Percentiles rank a stretch among this genome's conserved stretches.
Conservation (phyloP, 2,329 filamentous ascomycete species). For the Botrytis squamosa region DNA sequence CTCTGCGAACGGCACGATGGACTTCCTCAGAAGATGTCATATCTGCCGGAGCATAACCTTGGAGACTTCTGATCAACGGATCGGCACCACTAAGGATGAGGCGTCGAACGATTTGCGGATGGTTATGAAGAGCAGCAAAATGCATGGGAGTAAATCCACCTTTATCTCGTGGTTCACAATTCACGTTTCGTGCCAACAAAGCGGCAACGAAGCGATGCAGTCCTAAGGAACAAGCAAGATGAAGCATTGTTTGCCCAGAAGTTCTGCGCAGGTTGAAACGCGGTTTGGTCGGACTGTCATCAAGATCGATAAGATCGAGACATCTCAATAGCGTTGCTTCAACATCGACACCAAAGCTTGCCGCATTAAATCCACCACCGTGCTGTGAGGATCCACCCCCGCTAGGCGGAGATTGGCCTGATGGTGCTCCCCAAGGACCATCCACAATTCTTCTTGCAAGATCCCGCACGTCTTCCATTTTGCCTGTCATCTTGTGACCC, state of each 20-base stretch:
- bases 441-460: slow-evolving; percentile 61
- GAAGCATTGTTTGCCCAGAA: slow-evolving; percentile 78
- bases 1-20: slow-evolving; percentile 60
- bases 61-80: slow-evolving; percentile 65
- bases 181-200: slow-evolving; percentile 74
- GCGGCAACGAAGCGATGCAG: slow-evolving; percentile 74
- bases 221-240: slow-evolving; percentile 73
- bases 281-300: slow-evolving; percentile 67
- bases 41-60: slow-evolving; percentile 69
- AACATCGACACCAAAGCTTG: slow-evolving; percentile 39
- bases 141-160: slow-evolving; percentile 82
- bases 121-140: slow-evolving; percentile 73
- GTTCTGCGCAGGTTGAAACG: slow-evolving; percentile 63
- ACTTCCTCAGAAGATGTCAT: slow-evolving; percentile 66
- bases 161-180: slow-evolving; percentile 71
- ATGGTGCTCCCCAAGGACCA: slow-evolving; percentile 50
- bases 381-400: slow-evolving; percentile 46
- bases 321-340: slow-evolving; percentile 60
- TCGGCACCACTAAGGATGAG: slow-evolving; percentile 73
- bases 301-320: slow-evolving; percentile 75
- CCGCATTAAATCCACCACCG: slow-evolving; percentile 44
- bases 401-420: slow-evolving; percentile 45
- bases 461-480: slow-evolving; percentile 59
- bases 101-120: slow-evolving; percentile 72
- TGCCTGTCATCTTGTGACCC: slow-evolving; percentile 62